These are phyloP conservation scores for Ceratocystis albifundus DNA, from an alignment of 2,329 filamentous ascomycete species.

Conservation along the genomic window DNA sequence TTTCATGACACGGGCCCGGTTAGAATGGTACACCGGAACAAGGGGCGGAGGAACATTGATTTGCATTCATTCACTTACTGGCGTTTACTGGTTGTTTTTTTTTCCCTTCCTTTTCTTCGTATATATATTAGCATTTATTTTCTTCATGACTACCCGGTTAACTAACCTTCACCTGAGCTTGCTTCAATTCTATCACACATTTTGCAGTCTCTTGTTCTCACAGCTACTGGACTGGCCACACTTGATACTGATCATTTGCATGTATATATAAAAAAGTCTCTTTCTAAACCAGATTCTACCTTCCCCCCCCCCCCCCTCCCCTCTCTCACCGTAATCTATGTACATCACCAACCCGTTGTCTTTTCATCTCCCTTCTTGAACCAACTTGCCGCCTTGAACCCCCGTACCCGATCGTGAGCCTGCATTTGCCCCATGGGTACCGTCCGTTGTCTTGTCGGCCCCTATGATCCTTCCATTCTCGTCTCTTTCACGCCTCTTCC, in stretches of 20 bases:
- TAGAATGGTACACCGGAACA: conserved; percentile 1
- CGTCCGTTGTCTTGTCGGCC: conserved; percentile 13
- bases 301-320: no score
- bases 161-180: no score
- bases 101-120: background rate
- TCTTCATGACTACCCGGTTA: no score
- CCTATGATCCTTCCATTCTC: conserved; percentile 33
- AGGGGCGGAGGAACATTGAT: background rate
- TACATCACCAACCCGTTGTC: background rate
- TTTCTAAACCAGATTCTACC: no score
- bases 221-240: no score
- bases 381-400: background rate
- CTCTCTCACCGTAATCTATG: background rate
- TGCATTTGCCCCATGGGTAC: background rate
- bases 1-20: background rate
- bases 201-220: no score
- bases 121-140: background rate
- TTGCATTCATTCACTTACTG: background rate
- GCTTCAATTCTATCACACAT: no score
- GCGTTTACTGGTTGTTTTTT: background rate
- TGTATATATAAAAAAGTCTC: no score
- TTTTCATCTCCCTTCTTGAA: background rate
- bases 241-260: no score
- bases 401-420: background rate
- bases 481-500: conserved; percentile 57